Evolutionary conservation across 2,329 filamentous ascomycete species (phyloP), one percentile per base, ranked within the genome.

Genomic region (Bipolaris cookei): DNA sequence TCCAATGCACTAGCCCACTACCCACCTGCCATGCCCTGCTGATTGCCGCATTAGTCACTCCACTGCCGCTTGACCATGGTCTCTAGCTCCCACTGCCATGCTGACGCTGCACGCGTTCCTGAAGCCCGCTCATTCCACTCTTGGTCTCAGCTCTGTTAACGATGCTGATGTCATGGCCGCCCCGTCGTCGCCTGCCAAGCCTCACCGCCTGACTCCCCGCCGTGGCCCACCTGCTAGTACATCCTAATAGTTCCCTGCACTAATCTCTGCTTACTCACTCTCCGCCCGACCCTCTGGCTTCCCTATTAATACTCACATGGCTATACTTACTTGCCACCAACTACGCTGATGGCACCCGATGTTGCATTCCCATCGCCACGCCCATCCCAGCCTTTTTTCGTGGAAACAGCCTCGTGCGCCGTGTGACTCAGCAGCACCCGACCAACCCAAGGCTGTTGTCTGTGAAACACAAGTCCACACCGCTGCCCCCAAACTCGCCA

Each of bases 1-100:
- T 28, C 25, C 25, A 28, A 28, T 28, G 4, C 21, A 41, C 38
- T 41, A 41, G 38, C 20, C 4, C 16, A 8, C 10, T 1, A 4
- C 44, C 38, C 35, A 34, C 47, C 38, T 18, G 32, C 50, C 13
- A 16, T 32, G 39, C 30, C 46, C 51, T 54, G 43, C 41, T 48
- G 21, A 54, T 52, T 51, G 38, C 32, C n/a, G 44, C 34, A 39
- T 18, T 53, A 45, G 45, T 38, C 39, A 56, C 43, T 20, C 41
- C 48, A 28, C 18, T 28, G 39, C 25, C 21, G 35, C 28, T 49
- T 38, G 44, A 28, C 25, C 25, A 28, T 28, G 7, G 8, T 28
- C 25, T 28, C 4, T 28, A 28, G 25, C 25, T 28, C 25, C 25
- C 8, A 28, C 25, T 28, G 25, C 25, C 25, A 28, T 28, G 25